Conservation (phyloP, 1,284 basidiomycete genomes). For the Albatrellus sp. region DNA sequence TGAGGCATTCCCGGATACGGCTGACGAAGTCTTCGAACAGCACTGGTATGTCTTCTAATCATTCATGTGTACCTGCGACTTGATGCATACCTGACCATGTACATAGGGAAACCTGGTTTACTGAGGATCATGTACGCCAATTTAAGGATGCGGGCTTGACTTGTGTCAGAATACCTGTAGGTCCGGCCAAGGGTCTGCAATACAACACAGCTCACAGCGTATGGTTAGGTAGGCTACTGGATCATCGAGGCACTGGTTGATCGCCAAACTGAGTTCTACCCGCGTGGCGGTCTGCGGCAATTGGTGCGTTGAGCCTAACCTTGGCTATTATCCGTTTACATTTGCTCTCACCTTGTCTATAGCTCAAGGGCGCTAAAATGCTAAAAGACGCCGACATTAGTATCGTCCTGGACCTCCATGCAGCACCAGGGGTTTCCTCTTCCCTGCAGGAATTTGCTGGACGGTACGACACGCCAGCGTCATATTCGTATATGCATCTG, state of each 20-base stretch:
- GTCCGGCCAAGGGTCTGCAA: constrained; percentile 13
- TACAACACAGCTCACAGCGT: neutral
- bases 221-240: constrained; percentile 68
- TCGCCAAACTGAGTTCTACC: constrained; percentile 46
- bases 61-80: neutral
- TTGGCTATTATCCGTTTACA: too few relatives aligned
- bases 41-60: constrained; percentile 40
- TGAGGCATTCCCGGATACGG: constrained; percentile 42
- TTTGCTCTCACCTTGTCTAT: neutral
- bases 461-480: constrained; percentile 24
- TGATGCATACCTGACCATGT: constrained; percentile 1
- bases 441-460: constrained; percentile 54
- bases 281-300: constrained; percentile 53
- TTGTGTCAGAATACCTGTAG: constrained; percentile 61
- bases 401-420: constrained; percentile 66
- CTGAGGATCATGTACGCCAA: constrained; percentile 40
- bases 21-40: constrained; percentile 42
- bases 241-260: constrained; percentile 63
- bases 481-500: neutral
- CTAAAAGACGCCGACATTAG: constrained; percentile 49
- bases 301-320: constrained; percentile 32
- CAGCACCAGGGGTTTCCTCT: constrained; percentile 57
- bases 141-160: constrained; percentile 49
- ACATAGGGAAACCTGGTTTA: constrained; percentile 62
- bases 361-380: constrained; percentile 50